These are phyloP conservation scores for Eucalyptus cloeziana DNA, from an alignment of 345 rosid genomes.

Conservation along the genomic window DNA sequence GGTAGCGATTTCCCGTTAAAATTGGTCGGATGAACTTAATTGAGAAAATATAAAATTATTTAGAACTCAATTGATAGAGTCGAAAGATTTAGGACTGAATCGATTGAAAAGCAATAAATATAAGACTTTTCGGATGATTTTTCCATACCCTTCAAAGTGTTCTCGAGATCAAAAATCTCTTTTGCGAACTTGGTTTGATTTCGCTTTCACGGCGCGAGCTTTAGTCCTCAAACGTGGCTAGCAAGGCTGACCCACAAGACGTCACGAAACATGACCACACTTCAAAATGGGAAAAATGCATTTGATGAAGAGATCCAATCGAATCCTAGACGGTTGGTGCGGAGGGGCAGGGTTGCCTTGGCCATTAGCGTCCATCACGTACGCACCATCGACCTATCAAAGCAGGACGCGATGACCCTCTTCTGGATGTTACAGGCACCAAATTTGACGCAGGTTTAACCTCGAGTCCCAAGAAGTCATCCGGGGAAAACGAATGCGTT, in stretches of 20 bases:
- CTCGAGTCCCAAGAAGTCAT: too few relatives aligned
- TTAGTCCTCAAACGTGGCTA: neutral
- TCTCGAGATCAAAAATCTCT: neutral
- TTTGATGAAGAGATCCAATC: neutral
- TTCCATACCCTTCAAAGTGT: neutral
- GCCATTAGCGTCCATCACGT: neutral
- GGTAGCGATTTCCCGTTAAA: rapidly evolving
- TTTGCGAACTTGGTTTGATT: neutral
- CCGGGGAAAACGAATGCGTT: too few relatives aligned
- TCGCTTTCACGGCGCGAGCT: neutral
- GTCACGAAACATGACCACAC: neutral
- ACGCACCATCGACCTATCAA: neutral
- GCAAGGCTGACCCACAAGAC: neutral
- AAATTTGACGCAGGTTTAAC: neutral
- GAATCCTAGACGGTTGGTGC: neutral
- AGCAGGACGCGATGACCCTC: neutral
- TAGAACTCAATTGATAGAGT: too few relatives aligned
- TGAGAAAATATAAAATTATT: too few relatives aligned
- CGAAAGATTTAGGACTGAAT: rapidly evolving
- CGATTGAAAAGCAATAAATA: too few relatives aligned
- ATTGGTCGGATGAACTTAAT: rapidly evolving
- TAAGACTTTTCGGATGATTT: too few relatives aligned
- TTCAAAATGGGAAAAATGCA: neutral
- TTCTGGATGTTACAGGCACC: neutral
- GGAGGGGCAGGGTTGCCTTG: neutral